Conservation (phyloP, 2,329 filamentous ascomycete species). For the Neofusicoccum umdonicola region DNA sequence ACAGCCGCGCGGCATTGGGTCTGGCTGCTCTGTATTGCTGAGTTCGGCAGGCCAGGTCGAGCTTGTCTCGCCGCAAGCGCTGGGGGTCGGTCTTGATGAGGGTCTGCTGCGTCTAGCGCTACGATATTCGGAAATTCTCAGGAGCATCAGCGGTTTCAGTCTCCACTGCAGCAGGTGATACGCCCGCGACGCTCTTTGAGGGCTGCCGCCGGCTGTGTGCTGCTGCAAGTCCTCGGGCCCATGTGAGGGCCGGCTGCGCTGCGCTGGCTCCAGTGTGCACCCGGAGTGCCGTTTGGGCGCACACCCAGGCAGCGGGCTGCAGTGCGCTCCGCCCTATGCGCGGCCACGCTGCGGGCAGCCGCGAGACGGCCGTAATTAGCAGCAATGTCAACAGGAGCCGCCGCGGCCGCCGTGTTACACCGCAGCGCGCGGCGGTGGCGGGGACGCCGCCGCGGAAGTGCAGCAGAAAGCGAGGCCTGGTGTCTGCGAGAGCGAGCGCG, state of each 20-base stretch:
- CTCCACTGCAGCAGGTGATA: conserved; percentile 5
- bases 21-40: conserved; percentile 2
- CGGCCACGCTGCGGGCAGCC: not conserved
- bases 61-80: conserved; percentile 9
- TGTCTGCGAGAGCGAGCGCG: not conserved
- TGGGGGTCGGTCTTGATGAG: not conserved
- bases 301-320: not conserved
- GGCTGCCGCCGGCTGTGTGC: not conserved
- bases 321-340: not conserved
- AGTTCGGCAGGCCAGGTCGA: not conserved
- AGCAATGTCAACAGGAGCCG: not conserved
- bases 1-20: conserved; percentile 11
- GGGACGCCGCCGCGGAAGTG: not conserved
- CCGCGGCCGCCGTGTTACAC: conserved; percentile 1
- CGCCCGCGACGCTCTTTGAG: not conserved
- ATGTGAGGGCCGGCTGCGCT: conserved; percentile 1
- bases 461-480: not conserved
- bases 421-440: not conserved
- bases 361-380: not conserved
- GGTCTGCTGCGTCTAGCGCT: conserved; percentile 8
- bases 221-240: not conserved
- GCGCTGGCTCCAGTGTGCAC: not conserved
- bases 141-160: conserved; percentile 10
- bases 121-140: conserved; percentile 11
- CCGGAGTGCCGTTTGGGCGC: too few species aligned